Base-by-base conservation (phyloP, 2,329 filamentous ascomycete genomes). In the Dryadomyces sulphureus region DNA sequence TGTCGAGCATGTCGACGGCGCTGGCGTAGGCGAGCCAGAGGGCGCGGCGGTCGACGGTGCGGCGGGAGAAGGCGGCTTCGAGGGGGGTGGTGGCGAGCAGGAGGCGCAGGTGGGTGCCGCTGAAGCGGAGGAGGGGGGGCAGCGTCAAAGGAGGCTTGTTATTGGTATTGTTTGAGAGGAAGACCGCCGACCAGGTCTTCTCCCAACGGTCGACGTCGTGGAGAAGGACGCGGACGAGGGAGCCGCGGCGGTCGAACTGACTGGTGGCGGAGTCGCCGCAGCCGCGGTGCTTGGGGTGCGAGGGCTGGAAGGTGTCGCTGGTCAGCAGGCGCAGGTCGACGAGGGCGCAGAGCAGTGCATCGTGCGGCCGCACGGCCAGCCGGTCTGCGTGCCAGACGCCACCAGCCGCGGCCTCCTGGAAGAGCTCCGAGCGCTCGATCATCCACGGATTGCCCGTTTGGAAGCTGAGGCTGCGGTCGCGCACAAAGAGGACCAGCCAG, bases 361-460 rank as follows among this genome's bases (percentile, higher is more conserved):
- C 40, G 24, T 35, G 27, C 27, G 27, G 27, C 16, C 27, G 27
- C 16, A 20, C 55, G 4, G 61, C 60, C 35, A 57, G 46, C 0
- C 48, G 48, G 21, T 60, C 54, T 8, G 51, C 52, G 50, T 60
- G 58, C 64, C 64, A 67, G 12, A 51, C 52, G 17, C 59, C 57
- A 7, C 57, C 52, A 9, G n/a, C n/a, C n/a, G n/a, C n/a, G n/a
- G 61, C 58, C 22, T 59, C 36, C 19, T 20, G 57, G 41, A 66
- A 61, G 41, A 65, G 58, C 16, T 58, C 54, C 34, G 55, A 60
- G 12, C 59, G 54, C 30, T 64, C 62, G 21, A 65, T 64, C 64
- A 66, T 67, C 54, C 59, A 65, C 0, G 64, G 63, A 42, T 62
- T 65, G 5, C 63, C 64, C 1, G 62, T 58, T 48, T 66, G 64